Percentiles rank a stretch among this genome's conserved stretches.
Conservation (phyloP, 2,329 filamentous ascomycete species). For the Ophiocordyceps unilateralis region DNA sequence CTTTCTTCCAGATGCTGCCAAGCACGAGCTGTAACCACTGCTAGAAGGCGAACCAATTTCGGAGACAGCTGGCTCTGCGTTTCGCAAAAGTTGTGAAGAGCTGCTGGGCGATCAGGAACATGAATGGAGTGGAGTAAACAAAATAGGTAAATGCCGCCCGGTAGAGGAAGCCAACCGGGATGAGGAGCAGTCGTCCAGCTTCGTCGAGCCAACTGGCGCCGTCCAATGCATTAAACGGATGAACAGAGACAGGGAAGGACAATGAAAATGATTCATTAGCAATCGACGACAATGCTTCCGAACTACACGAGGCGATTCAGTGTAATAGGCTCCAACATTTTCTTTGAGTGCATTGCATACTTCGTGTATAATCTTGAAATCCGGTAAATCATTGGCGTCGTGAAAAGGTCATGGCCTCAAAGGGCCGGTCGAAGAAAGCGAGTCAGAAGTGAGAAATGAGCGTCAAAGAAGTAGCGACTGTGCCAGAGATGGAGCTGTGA, state of each 20-base stretch:
- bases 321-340: background rate
- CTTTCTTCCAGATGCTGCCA: background rate
- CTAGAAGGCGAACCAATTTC: background rate
- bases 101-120: background rate
- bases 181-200: background rate
- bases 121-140: background rate
- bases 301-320: no score
- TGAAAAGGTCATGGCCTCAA: background rate
- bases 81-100: background rate
- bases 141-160: slow-evolving; percentile 2
- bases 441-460: background rate
- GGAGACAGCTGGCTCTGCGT: no score
- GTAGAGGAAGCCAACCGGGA: no score
- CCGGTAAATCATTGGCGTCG: background rate
- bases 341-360: background rate
- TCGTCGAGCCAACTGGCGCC: background rate
- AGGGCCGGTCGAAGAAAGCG: background rate
- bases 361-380: background rate
- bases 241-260: background rate
- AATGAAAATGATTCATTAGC: background rate
- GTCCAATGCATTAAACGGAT: background rate
- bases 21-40: background rate
- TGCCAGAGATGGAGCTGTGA: background rate
- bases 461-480: background rate
- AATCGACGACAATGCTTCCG: background rate